A percentile compares a stretch with the other conserved stretches of the same genome.
Evolutionary conservation across 352 stramenopile species (phyloP).

Genomic region (Pythium brassicae): DNA sequence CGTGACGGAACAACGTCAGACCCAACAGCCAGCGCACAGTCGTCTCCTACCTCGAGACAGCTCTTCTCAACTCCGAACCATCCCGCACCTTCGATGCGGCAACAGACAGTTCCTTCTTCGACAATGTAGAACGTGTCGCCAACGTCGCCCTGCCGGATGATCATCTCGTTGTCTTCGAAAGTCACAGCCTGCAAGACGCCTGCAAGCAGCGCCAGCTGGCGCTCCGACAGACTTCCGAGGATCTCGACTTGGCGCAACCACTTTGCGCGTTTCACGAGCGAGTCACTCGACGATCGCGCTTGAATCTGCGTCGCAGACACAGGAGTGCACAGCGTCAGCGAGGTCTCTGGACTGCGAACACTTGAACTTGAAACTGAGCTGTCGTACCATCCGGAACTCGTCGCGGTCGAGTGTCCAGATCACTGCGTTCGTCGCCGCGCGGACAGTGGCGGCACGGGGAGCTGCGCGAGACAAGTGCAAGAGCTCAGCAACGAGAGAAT

Average conservation of each 20-base stretch:
- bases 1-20: background rate
- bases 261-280: slow-evolving; percentile 63
- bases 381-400: slow-evolving; percentile 70
- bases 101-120: slow-evolving; percentile 61
- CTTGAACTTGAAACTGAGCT: too few relatives aligned
- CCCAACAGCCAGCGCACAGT: too few relatives aligned
- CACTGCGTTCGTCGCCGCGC: slow-evolving; percentile 82
- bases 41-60: background rate
- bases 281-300: slow-evolving; percentile 70
- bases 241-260: slow-evolving; percentile 76
- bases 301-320: slow-evolving; percentile 32
- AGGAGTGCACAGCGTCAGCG: background rate
- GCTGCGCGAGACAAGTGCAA: slow-evolving; percentile 28
- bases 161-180: slow-evolving; percentile 67
- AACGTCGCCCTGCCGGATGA: slow-evolving; percentile 81
- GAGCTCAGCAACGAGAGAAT: background rate
- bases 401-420: slow-evolving; percentile 89
- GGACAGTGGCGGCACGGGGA: slow-evolving; percentile 88
- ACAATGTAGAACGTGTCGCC: slow-evolving; percentile 84
- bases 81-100: slow-evolving; percentile 39
- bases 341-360: background rate
- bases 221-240: slow-evolving; percentile 54
- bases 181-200: slow-evolving; percentile 56
- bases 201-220: slow-evolving; percentile 61
- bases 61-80: background rate